Evolutionary conservation across 2,329 filamentous ascomycete species (phyloP), one percentile per base, ranked within the genome.

Genomic region (Aspergillus uvarum): DNA sequence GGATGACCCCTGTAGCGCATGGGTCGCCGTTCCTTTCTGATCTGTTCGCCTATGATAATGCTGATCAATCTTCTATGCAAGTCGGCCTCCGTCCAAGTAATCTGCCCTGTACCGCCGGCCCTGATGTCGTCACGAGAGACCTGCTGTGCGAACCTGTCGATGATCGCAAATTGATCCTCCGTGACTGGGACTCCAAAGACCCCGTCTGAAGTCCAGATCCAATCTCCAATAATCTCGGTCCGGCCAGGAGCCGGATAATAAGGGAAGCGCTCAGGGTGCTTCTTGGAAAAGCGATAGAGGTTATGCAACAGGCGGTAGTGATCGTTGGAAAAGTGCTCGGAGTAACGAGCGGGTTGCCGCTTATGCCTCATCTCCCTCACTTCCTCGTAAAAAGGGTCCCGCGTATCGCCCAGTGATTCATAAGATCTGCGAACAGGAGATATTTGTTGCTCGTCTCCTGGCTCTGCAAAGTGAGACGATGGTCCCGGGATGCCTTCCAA

Each of bases 11-110:
- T 68, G 51, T 63, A 56, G 26, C 63, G 64, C 59, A 68, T 70
- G 57, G 67, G 67, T 61, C 75, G 77, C 58, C 67, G 66, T 60
- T 80, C 77, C 55, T 72, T 71, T 66, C 79, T 70, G 53, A 80
- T 75, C 59, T 78, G 75, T 63, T 80, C 78, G 35, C 79, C 79
- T 67, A 81, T 76, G 29, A 80, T 79, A 58, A 81, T 73, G 59
- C 79, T 79, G 59, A 80, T 78, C 59, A 81, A 66, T 63, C 77
- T 70, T 64, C 72, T 72, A 59, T 78, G 73, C 59, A 81, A 65
- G 48, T 81, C 77, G 51, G 77, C 75, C 48, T 78, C 77, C 26
- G 69, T 75, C 79, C 79, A 81, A 54, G 74, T 77, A 64, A 77
- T 65, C 57, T 69, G 70, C 35, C 72, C 76, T 47, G 68, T 70